Evolutionary conservation across 2,329 filamentous ascomycete genomes (phyloP).

Genomic region (Colletotrichum cereale): DNA sequence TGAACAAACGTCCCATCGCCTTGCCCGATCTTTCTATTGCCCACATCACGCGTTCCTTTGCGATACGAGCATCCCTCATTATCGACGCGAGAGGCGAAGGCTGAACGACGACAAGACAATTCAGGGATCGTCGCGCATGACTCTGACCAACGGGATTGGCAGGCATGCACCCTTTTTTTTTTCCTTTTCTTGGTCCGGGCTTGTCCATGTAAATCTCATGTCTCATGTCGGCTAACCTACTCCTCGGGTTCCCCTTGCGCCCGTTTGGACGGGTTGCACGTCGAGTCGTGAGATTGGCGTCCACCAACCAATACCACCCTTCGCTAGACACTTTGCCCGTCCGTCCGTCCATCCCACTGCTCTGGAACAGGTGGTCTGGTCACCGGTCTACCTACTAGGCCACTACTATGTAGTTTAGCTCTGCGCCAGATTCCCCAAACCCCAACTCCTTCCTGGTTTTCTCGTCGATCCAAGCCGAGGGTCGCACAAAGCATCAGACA

Average conservation of each 20-base stretch:
- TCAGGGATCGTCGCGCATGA: slow-evolving; percentile 12
- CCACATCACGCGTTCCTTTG: not conserved
- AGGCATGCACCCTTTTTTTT: not conserved
- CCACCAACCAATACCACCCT: slow-evolving; percentile 29
- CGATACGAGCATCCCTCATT: not conserved
- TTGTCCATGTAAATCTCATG: not conserved
- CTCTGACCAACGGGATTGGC: slow-evolving; percentile 15
- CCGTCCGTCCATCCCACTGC: not conserved
- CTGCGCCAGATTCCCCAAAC: not conserved
- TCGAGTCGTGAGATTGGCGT: slow-evolving; percentile 30
- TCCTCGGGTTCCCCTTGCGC: slow-evolving; percentile 35
- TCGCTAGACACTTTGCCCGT: slow-evolving; percentile 9
- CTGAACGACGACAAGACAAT: not conserved
- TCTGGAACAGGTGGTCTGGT: not conserved
- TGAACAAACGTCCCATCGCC: not conserved
- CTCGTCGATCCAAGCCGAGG: not conserved
- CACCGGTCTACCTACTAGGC: no score
- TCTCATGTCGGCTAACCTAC: slow-evolving; percentile 27
- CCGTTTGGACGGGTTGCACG: slow-evolving; percentile 26
- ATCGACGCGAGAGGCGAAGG: not conserved
- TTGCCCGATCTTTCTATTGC: not conserved
- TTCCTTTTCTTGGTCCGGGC: not conserved
- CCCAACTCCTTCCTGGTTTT: not conserved
- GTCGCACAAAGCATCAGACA: not conserved
- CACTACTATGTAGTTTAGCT: slow-evolving; percentile 7